Percentiles rank a stretch among this genome's conserved stretches.
phyloP scores from a whole-genome alignment of 2,329 filamentous ascomycete genomes.

The Pezicula carpinea region DNA sequence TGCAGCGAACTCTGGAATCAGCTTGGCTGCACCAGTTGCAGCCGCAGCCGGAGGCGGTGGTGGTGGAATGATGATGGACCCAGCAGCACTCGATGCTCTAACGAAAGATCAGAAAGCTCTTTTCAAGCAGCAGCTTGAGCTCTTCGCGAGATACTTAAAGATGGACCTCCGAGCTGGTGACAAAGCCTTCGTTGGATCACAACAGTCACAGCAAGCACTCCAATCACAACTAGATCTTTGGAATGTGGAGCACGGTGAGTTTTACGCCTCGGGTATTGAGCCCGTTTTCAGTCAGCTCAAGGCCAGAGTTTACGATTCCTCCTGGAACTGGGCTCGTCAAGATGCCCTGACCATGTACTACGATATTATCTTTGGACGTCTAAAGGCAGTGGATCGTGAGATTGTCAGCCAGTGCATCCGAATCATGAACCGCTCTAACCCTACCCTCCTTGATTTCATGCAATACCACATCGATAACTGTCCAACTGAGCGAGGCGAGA shows the following conservation, averaged over 20 bases:
- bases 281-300: slow-evolving; percentile 92
- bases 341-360: slow-evolving; percentile 98
- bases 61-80: slow-evolving; percentile 99
- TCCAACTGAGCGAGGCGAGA: slow-evolving; percentile 93
- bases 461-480: slow-evolving; percentile 99
- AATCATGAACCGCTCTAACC: slow-evolving; percentile 99
- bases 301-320: slow-evolving; percentile 93
- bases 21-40: slow-evolving; percentile 69
- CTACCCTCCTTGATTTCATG: slow-evolving; percentile 95
- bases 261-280: slow-evolving; percentile 92
- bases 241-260: slow-evolving; percentile 92
- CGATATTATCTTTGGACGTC: slow-evolving; percentile 94
- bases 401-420: slow-evolving; percentile 98
- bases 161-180: slow-evolving; percentile 95
- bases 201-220: slow-evolving; percentile 80
- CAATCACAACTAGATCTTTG: slow-evolving; percentile 93
- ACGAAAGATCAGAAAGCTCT: slow-evolving; percentile 94
- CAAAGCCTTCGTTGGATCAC: slow-evolving; percentile 80
- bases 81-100: slow-evolving; percentile 89
- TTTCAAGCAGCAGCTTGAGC: slow-evolving; percentile 97
- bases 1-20: slow-evolving; percentile 77
- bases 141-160: slow-evolving; percentile 93
- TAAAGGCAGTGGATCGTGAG: slow-evolving; percentile 90
- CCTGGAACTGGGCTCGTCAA: slow-evolving; percentile 98
- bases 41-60: slow-evolving; percentile 64